Percentiles rank a stretch among this genome's conserved stretches.
These are phyloP conservation scores for Parietaria judaica DNA, from an alignment of 306 rosid species.

Conservation along the genomic window DNA sequence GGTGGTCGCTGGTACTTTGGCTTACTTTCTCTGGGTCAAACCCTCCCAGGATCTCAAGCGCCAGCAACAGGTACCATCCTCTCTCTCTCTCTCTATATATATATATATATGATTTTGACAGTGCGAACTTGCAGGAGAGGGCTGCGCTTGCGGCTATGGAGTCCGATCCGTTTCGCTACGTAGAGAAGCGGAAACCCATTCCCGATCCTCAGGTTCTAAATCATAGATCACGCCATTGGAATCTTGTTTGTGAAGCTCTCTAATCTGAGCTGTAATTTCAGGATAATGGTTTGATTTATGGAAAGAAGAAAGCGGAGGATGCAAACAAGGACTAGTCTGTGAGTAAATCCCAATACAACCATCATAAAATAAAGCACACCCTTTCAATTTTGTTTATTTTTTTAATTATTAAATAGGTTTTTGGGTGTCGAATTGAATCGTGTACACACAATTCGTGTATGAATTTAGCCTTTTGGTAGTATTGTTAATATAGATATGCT, in stretches of 20 bases:
- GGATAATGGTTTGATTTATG: slow-evolving; percentile 75
- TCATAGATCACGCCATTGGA: not conserved
- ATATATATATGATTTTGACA: not conserved
- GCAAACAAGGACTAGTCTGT: slow-evolving; percentile 27
- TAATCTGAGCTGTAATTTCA: not conserved
- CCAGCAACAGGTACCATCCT: slow-evolving; percentile 43
- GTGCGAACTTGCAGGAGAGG: slow-evolving; percentile 28
- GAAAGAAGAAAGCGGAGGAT: slow-evolving; percentile 43
- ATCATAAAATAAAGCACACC: no score
- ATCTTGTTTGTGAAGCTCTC: not conserved
- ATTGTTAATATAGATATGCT: no score
- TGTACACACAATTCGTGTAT: no score
- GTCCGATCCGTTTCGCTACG: slow-evolving; percentile 51
- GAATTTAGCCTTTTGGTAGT: no score
- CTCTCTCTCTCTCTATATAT: not conserved
- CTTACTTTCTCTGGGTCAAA: slow-evolving; percentile 90
- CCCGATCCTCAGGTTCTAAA: slow-evolving; percentile 72
- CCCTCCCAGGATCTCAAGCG: slow-evolving; percentile 84
- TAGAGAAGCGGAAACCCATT: slow-evolving; percentile 74
- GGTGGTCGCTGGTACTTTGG: slow-evolving; percentile 90
- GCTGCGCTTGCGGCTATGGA: slow-evolving; percentile 53
- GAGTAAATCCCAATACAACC: no score
- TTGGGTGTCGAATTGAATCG: not conserved
- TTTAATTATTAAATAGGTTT: no score
- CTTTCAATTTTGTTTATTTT: not conserved